phyloP scores from a whole-genome alignment of 306 rosid species.

The Casuarina equisetifolia region DNA sequence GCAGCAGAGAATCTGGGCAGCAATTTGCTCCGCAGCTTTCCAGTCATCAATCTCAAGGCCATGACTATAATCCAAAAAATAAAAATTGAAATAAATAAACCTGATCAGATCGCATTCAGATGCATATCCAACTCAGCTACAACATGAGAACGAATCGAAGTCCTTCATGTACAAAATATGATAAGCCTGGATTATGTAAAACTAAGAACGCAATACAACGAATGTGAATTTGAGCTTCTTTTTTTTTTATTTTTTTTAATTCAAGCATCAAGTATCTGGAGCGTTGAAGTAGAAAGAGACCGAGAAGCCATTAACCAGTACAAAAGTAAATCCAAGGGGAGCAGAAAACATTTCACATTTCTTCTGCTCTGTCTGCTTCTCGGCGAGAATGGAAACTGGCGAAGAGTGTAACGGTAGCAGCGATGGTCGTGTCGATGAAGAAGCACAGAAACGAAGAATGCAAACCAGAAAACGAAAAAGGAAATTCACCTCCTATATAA shows the following conservation, averaged over 20 bases:
- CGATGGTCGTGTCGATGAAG: no score
- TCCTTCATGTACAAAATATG: background rate
- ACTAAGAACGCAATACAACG: background rate
- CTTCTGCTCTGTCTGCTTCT: no score
- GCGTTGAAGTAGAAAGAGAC: background rate
- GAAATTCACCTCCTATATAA: no score
- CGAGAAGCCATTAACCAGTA: no score
- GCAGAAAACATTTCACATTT: background rate
- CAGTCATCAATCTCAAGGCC: constrained; percentile 58
- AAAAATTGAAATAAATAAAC: background rate
- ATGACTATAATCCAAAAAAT: constrained; percentile 34
- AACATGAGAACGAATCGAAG: background rate
- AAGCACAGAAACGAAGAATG: no score
- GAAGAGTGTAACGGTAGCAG: no score
- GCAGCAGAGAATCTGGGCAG: constrained; percentile 56
- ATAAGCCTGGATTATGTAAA: background rate
- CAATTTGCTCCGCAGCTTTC: constrained; percentile 50
- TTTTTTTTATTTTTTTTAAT: background rate
- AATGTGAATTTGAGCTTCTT: background rate
- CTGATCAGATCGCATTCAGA: background rate
- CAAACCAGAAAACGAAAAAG: no score
- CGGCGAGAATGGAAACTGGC: background rate
- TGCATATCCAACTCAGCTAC: background rate
- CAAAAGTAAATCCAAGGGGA: background rate
- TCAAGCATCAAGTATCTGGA: background rate